Evolutionary conservation across 1,139 yeast species (phyloP), one percentile per base, ranked within the genome.

Genomic region (Yamadazyma aaseri): DNA sequence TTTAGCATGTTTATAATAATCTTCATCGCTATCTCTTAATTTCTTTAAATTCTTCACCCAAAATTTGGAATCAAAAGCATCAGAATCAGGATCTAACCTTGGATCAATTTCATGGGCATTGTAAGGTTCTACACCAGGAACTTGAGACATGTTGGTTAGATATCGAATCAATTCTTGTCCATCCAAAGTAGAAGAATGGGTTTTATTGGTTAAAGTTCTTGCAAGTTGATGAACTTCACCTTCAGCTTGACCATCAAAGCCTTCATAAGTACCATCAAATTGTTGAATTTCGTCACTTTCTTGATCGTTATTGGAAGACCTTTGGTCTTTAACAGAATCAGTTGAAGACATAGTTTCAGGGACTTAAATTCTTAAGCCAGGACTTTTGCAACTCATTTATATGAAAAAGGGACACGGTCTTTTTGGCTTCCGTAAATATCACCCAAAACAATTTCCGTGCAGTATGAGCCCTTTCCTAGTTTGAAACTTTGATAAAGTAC

Each of bases 21-120:
- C 87, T 1, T 80, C 78, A 48, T 80, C 83, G 60, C 56, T 63
- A 29, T 49, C 69, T 54, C 41, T 60, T 40, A 82, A 55, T 38
- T 73, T 72, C 43, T 77, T 71, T 69, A 84, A 62, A 53, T 83
- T 83, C 53, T 77, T 76, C 39, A 85, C 79, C 95, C 95, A 87
- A 36, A 71, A 77, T 47, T 73, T 72, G 20, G 90, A 60, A 37
- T 67, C 70, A 59, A 86, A 86, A 9, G 73, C 53, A 8, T 73
- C 79, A 20, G 74, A 64, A 8, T 63, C 66, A 0, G 71, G 65
- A 42, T 67, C 47, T 36, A 56, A 51, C 32, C 45, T 37, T 11
- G 34, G 38, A 28, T 41, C 45, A 17, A 39, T 26, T 9, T 37
- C 40, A 10, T 39, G 14, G 8, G 26, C 49, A 18, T 47, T 40